Base-by-base conservation (phyloP, 1,284 basidiomycete species). In the Boletus holoroseus region DNA sequence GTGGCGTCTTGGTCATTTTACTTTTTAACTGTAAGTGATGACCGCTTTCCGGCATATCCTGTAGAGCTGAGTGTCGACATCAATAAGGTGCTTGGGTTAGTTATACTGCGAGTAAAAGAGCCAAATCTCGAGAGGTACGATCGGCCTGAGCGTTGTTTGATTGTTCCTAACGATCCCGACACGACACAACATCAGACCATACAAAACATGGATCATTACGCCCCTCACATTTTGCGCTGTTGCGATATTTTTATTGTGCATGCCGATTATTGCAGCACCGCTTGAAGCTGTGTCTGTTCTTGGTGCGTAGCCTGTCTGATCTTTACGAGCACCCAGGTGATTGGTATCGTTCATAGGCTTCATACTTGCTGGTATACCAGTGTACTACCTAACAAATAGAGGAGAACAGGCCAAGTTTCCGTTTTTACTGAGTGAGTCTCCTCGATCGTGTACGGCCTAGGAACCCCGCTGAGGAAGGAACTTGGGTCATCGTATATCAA, bases 241-340 rank as follows among this genome's bases (percentile, higher is more conserved):
- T 18, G 91, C 94, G 2, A 72, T 96, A 53, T 98, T 98, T 71
- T 75, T 99, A 45, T 73, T 99, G 5, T 85, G 89, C 60, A 97
- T 99, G 91, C 94, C 94, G 3, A 79, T 96, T 47, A 88, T 96
- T 53, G 93, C 93, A 2, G 94, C 94, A 13, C 96, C 95, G 1
- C 70, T 88, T 22, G 89, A 97, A 68, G 92, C 93, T 0, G 68
- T 90, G 3, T 84, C 91, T 2, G 93, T 93, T 2, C 77, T 94
- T 53, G 83, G 92, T 94, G 59, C 56, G 81, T 71, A 22, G 8
- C 40, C 7, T 18, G 13, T 13, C 18, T 27, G 48, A 27, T 22
- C 7, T 31, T 50, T 47, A 36, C n/a, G 18, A 50, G 31, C 27
- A 4, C 5, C 18, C 7, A 38, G 22, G 27, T 53, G 43, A 47